Percentiles rank a stretch among this genome's conserved stretches.
phyloP scores from a whole-genome alignment of 2,329 filamentous ascomycete species.

The Sordariomycetes sp. region DNA sequence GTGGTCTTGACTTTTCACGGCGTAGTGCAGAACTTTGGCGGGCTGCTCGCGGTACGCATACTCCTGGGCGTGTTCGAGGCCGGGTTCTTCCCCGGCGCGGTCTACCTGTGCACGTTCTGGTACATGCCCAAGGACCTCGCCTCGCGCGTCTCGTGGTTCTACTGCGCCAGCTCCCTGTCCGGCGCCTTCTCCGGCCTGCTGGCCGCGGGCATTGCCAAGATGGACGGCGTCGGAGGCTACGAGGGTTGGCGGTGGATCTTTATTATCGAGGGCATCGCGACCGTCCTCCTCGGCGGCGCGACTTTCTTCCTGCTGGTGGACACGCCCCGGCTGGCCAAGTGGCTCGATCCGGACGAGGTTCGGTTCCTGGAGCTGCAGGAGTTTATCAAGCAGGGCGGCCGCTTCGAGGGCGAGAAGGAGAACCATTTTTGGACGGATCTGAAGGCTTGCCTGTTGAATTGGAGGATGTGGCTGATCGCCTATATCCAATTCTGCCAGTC shows the following conservation, averaged over 20 bases:
- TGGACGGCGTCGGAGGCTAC: constrained; percentile 46
- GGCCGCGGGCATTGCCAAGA: constrained; percentile 56
- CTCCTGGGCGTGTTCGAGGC: constrained; percentile 20
- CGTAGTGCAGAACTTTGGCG: constrained; percentile 16
- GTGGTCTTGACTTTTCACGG: constrained; percentile 15
- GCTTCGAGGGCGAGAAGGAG: constrained; percentile 29
- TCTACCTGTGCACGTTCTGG: constrained; percentile 18
- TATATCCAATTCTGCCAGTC: constrained; percentile 23
- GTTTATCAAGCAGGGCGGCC: constrained; percentile 55
- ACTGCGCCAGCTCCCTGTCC: constrained; percentile 65
- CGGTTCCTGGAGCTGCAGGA: constrained; percentile 26
- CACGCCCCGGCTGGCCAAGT: constrained; percentile 64
- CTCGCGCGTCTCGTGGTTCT: constrained; percentile 33
- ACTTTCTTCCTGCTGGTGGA: constrained; percentile 59
- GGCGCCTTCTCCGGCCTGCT: constrained; percentile 64
- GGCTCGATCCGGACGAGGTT: constrained; percentile 47
- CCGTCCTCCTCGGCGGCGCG: constrained; percentile 51
- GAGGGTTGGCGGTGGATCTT: constrained; percentile 53
- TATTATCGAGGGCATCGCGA: constrained; percentile 20
- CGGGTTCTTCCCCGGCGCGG: constrained; percentile 18
- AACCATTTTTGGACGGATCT: constrained; percentile 61
- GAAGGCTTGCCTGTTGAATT: constrained; percentile 58
- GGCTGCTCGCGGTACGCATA: constrained; percentile 16
- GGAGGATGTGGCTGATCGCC: constrained; percentile 55
- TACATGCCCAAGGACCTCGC: constrained; percentile 17